Conservation (phyloP, 2,329 filamentous ascomycete species). For the Claviceps purpurea region DNA sequence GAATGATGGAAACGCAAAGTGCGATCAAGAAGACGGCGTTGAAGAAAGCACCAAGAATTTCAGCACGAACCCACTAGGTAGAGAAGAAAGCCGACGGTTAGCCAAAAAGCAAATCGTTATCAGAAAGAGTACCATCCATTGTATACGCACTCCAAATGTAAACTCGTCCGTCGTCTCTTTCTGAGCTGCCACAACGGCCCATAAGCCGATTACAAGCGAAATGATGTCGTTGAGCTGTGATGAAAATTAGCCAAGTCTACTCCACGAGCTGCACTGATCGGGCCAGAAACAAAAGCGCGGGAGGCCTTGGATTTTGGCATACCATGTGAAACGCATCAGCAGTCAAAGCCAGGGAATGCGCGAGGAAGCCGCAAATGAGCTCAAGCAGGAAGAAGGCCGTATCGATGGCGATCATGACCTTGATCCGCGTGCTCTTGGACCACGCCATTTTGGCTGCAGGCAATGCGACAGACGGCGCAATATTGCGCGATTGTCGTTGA, state of each 20-base stretch:
- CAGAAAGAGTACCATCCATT: neutral
- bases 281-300: neutral
- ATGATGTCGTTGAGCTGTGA: conserved; percentile 86
- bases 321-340: conserved; percentile 99
- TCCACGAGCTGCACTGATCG: neutral
- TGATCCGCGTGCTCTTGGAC: conserved; percentile 86
- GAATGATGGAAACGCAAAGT: conserved; percentile 87
- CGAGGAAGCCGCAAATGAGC: conserved; percentile 69
- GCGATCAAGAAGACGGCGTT: conserved; percentile 97
- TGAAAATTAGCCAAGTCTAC: neutral
- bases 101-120: conserved; percentile 1
- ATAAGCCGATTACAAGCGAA: conserved; percentile 80
- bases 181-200: conserved; percentile 85
- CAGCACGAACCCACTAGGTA: conserved; percentile 79
- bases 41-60: conserved; percentile 90
- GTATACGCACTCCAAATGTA: conserved; percentile 68
- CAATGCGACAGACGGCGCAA: neutral
- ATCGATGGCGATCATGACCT: conserved; percentile 86
- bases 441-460: conserved; percentile 50
- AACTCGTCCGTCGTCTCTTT: conserved; percentile 80
- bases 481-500: neutral
- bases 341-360: conserved; percentile 83
- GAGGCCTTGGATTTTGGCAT: conserved; percentile 4
- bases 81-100: conserved; percentile 9
- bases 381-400: conserved; percentile 82